Percentiles rank a stretch among this genome's conserved stretches.
These are phyloP conservation scores for Melampsora larici-populina DNA, from an alignment of 1,284 basidiomycete species.

Conservation along the genomic window DNA sequence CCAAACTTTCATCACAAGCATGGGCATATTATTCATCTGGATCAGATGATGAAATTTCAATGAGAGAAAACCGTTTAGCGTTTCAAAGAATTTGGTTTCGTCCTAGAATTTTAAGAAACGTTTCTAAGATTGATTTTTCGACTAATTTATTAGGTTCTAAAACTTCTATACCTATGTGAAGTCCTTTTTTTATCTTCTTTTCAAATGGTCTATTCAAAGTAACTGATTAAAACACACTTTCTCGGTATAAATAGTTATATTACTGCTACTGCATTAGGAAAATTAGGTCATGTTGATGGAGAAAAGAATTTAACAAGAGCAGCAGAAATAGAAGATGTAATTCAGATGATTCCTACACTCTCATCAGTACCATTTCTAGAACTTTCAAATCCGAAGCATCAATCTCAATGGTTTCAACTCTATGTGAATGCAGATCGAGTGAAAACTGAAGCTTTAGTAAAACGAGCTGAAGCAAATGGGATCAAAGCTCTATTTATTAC, in stretches of 20 bases:
- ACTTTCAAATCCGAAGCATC: slow-evolving; percentile 74
- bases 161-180: slow-evolving; percentile 41
- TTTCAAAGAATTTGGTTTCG: slow-evolving; percentile 92
- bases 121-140: slow-evolving; percentile 74
- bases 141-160: slow-evolving; percentile 68
- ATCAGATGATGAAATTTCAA: slow-evolving; percentile 70
- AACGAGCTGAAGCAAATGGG: slow-evolving; percentile 76
- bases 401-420: slow-evolving; percentile 75
- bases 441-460: slow-evolving; percentile 75
- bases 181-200: neutral
- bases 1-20: slow-evolving; percentile 71
- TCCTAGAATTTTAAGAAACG: slow-evolving; percentile 78
- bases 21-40: slow-evolving; percentile 84
- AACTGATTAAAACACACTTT: slow-evolving; percentile 57
- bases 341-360: slow-evolving; percentile 90
- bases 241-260: slow-evolving; percentile 73
- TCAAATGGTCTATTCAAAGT: neutral
- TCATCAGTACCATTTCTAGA: slow-evolving; percentile 88
- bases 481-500: slow-evolving; percentile 72
- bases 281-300: slow-evolving; percentile 63
- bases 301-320: slow-evolving; percentile 70
- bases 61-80: slow-evolving; percentile 78
- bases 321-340: slow-evolving; percentile 71
- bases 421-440: slow-evolving; percentile 81
- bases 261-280: slow-evolving; percentile 75